phyloP scores from a whole-genome alignment of 1,139 yeast genomes.

The Zygosaccharomyces sapae region DNA sequence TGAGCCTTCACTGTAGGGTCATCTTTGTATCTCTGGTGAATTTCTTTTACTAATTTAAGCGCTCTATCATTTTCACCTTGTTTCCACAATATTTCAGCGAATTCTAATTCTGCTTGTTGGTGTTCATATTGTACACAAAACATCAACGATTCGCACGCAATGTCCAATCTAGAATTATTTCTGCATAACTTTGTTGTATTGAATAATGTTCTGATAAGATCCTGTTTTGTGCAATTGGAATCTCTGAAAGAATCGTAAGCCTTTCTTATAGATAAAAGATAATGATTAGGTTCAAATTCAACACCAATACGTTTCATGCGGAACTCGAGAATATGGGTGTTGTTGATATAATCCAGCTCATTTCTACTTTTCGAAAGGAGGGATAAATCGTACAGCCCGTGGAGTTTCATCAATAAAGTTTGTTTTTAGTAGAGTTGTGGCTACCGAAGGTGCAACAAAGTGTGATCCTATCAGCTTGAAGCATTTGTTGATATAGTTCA shows the following conservation, averaged over 20 bases:
- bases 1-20: conserved; percentile 22
- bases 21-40: conserved; percentile 35
- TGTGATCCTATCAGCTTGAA: conserved; percentile 56
- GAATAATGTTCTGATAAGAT: conserved; percentile 52
- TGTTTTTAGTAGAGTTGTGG: conserved; percentile 61
- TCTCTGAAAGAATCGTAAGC: conserved; percentile 49
- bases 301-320: conserved; percentile 54
- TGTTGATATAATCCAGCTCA: conserved; percentile 22
- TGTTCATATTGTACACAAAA: conserved; percentile 49
- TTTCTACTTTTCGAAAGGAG: conserved; percentile 26
- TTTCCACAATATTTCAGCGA: conserved; percentile 83
- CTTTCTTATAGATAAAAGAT: conserved; percentile 54
- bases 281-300: conserved; percentile 61
- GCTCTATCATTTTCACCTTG: conserved; percentile 90
- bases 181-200: conserved; percentile 65
- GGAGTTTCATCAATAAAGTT: conserved; percentile 57
- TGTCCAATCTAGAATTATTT: conserved; percentile 62
- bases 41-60: conserved; percentile 55
- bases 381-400: conserved; percentile 63
- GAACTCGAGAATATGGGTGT: conserved; percentile 32
- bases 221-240: conserved; percentile 39
- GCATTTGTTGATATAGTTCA: conserved; percentile 47
- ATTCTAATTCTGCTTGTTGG: conserved; percentile 64
- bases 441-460: conserved; percentile 51
- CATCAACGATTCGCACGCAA: conserved; percentile 70